Conservation (phyloP, 345 rosid genomes). For the Moringa oleifera region DNA sequence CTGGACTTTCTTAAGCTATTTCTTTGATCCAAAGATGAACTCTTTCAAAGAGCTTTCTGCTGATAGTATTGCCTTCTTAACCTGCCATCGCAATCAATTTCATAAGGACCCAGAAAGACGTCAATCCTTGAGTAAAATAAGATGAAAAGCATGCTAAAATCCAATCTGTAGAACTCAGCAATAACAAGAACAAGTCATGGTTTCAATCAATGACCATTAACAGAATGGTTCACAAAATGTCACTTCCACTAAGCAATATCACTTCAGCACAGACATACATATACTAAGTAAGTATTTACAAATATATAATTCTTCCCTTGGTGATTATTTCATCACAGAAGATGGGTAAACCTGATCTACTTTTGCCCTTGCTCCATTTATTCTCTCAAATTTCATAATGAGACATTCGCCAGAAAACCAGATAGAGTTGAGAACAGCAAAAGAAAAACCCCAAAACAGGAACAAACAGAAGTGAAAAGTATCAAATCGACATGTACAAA, state of each 20-base stretch:
- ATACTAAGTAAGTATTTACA: too few relatives aligned
- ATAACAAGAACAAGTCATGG: not conserved
- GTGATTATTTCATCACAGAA: too few relatives aligned
- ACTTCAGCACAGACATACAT: too few relatives aligned
- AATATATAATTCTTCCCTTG: too few relatives aligned
- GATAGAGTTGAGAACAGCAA: not conserved
- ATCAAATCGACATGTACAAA: not conserved
- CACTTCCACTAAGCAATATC: too few relatives aligned
- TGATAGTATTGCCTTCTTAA: constrained; percentile 53
- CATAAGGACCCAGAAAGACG: not conserved
- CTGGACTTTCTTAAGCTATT: constrained; percentile 22
- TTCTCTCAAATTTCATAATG: too few relatives aligned
- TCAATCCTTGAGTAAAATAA: not conserved
- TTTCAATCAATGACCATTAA: too few relatives aligned
- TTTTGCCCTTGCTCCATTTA: too few relatives aligned
- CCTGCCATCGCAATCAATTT: constrained; percentile 35
- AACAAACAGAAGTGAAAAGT: not conserved
- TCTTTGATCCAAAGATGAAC: constrained; percentile 49
- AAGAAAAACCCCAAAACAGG: not conserved
- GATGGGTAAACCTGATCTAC: too few relatives aligned
- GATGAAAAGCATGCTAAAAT: not conserved
- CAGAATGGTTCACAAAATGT: too few relatives aligned
- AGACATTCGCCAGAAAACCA: too few relatives aligned
- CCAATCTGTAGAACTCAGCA: not conserved
- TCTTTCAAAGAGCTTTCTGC: constrained; percentile 54